A percentile compares a stretch with the other conserved stretches of the same genome.
phyloP scores from a whole-genome alignment of 2,329 filamentous ascomycete species.

The Cercospora canescens region DNA sequence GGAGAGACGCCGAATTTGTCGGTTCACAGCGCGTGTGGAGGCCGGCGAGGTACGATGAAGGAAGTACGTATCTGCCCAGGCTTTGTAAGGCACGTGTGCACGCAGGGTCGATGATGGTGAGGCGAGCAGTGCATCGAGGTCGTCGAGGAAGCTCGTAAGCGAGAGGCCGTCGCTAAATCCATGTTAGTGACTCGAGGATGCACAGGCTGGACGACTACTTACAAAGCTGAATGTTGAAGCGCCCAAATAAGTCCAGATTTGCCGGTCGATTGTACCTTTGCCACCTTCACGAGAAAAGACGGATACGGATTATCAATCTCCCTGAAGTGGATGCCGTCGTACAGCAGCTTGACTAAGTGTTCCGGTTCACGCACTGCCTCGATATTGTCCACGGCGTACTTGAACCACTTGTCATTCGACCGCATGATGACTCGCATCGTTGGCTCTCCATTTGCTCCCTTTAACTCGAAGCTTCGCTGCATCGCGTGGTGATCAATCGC shows the following conservation, averaged over 20 bases:
- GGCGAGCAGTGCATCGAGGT: slow-evolving; percentile 10
- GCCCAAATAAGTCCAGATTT: slow-evolving; percentile 11
- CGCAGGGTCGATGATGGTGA: not conserved
- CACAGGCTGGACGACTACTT: not conserved
- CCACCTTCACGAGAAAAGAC: slow-evolving; percentile 7
- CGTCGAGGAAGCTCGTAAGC: slow-evolving; percentile 5
- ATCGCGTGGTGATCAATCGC: slow-evolving; percentile 1
- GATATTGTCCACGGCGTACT: not conserved
- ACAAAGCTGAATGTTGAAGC: slow-evolving; percentile 10
- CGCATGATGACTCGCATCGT: slow-evolving; percentile 11
- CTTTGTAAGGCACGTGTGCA: slow-evolving; percentile 3
- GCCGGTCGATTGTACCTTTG: not conserved
- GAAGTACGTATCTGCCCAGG: not conserved
- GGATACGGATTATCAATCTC: slow-evolving; percentile 5
- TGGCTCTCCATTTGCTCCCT: not conserved
- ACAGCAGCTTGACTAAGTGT: slow-evolving; percentile 4
- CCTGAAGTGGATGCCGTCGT: not conserved
- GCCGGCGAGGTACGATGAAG: not conserved
- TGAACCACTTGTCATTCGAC: slow-evolving; percentile 9
- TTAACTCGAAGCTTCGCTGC: slow-evolving; percentile 8
- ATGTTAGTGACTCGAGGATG: not conserved
- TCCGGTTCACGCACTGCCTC: not conserved
- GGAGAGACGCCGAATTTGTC: not conserved
- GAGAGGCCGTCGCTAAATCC: not conserved
- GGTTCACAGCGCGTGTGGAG: not conserved